These are phyloP conservation scores for Syncephalastrum monosporum DNA, from an alignment of 371 early-diverging fungal species.

Conservation along the genomic window DNA sequence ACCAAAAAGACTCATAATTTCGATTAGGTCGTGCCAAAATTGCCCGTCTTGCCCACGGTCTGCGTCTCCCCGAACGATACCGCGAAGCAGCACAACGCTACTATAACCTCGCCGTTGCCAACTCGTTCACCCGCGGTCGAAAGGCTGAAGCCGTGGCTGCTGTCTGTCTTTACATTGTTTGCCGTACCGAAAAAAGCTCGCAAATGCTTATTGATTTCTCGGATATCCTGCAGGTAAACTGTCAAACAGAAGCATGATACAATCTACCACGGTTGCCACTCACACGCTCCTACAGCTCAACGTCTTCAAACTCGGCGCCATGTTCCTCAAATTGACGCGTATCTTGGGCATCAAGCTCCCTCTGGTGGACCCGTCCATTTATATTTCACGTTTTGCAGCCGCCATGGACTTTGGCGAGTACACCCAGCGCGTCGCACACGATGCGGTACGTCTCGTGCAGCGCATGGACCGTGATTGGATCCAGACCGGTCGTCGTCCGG, in stretches of 20 bases:
- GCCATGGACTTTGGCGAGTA: slow-evolving; percentile 93
- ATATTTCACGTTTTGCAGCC: slow-evolving; percentile 93
- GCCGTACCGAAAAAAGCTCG: slow-evolving; percentile 86
- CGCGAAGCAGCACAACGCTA: slow-evolving; percentile 89
- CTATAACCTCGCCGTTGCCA: slow-evolving; percentile 90
- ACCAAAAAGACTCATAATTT: neutral
- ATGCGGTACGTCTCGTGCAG: slow-evolving; percentile 86
- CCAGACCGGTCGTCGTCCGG: slow-evolving; percentile 92
- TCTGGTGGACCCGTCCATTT: slow-evolving; percentile 95
- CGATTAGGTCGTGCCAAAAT: slow-evolving; percentile 58
- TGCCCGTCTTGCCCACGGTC: slow-evolving; percentile 63
- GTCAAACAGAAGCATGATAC: neutral
- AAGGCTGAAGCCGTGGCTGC: slow-evolving; percentile 84
- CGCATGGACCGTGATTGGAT: slow-evolving; percentile 99
- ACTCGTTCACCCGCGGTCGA: slow-evolving; percentile 95
- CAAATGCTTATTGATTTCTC: slow-evolving; percentile 99
- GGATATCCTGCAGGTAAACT: slow-evolving; percentile 73
- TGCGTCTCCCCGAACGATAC: slow-evolving; percentile 74
- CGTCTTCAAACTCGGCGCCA: slow-evolving; percentile 93
- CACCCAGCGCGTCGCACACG: slow-evolving; percentile 75
- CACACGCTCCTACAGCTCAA: slow-evolving; percentile 52
- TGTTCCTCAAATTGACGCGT: slow-evolving; percentile 85
- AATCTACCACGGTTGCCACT: neutral
- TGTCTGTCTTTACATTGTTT: slow-evolving; percentile 97
- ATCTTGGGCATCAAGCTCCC: slow-evolving; percentile 80